Evolutionary conservation across 305 asterid genomes (phyloP).

Genomic region (Fraxinus dipetala): DNA sequence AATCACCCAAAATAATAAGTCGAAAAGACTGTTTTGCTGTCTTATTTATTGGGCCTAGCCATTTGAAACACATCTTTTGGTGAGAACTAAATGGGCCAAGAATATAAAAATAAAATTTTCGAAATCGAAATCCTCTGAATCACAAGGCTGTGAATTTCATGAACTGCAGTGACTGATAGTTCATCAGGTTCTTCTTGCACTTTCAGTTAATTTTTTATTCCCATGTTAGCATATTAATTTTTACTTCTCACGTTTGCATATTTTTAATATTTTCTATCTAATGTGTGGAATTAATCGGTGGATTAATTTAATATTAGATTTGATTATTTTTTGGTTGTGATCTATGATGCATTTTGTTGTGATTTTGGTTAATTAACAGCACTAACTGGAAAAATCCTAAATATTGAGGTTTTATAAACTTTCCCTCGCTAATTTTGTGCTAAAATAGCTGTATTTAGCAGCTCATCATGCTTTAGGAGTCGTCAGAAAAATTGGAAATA

Average conservation of each 20-base stretch:
- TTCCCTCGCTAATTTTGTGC: neutral
- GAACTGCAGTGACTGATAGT: neutral
- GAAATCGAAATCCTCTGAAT: neutral
- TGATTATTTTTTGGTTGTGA: neutral
- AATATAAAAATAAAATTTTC: neutral
- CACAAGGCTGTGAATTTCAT: neutral
- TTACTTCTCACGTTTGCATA: neutral
- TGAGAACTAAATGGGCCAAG: neutral
- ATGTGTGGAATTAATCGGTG: neutral
- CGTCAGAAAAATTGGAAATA: neutral
- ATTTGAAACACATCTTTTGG: neutral
- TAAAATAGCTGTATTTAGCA: neutral
- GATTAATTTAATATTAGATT: neutral
- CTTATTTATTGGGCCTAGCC: neutral
- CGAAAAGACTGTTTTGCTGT: neutral
- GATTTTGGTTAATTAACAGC: neutral
- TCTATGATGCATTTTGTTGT: neutral
- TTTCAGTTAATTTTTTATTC: neutral
- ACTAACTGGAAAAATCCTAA: neutral
- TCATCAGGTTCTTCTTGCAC: neutral
- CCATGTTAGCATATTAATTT: neutral
- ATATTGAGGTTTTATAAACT: neutral
- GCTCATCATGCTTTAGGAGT: neutral
- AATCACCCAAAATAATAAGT: neutral
- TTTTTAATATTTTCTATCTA: neutral